phyloP scores from a whole-genome alignment of 495 filamentous ascomycete genomes.

The Aspergillus cavernicola region DNA sequence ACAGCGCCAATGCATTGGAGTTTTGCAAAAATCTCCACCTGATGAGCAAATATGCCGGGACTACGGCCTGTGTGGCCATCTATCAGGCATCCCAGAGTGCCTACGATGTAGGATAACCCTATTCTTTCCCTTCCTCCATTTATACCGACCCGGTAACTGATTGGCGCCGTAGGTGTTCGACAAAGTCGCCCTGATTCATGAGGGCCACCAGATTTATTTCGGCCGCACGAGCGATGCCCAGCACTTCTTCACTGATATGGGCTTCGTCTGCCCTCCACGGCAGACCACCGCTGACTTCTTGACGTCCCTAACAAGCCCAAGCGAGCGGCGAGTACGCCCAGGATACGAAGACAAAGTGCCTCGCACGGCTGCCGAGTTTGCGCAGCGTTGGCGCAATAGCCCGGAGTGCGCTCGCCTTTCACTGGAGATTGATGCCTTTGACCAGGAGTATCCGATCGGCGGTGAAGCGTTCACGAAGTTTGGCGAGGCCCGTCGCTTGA shows the following conservation, averaged over 20 bases:
- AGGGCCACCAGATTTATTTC: conserved; percentile 66
- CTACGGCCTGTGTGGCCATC: conserved; percentile 74
- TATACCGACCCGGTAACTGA: background rate
- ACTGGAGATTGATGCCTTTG: conserved; percentile 51
- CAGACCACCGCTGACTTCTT: conserved; percentile 72
- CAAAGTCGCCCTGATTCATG: conserved; percentile 59
- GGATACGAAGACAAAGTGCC: conserved; percentile 66
- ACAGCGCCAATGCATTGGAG: conserved; percentile 79
- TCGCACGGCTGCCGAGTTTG: conserved; percentile 69
- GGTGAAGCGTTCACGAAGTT: conserved; percentile 38
- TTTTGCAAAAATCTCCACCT: conserved; percentile 68
- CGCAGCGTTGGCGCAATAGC: conserved; percentile 55
- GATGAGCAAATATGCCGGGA: conserved; percentile 72
- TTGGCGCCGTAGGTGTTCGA: conserved; percentile 44
- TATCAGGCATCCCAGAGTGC: conserved; percentile 86
- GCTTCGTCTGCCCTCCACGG: conserved; percentile 58
- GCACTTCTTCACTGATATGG: conserved; percentile 61
- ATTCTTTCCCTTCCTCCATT: background rate
- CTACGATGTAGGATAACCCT: conserved; percentile 47
- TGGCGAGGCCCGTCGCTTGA: conserved; percentile 34
- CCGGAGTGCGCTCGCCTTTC: conserved; percentile 42
- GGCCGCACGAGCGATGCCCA: conserved; percentile 57
- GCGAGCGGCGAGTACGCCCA: conserved; percentile 57
- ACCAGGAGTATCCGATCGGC: conserved; percentile 38
- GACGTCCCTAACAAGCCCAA: conserved; percentile 66